phyloP scores from a whole-genome alignment of 2,329 filamentous ascomycete species.

The Fusarium pininemorale region DNA sequence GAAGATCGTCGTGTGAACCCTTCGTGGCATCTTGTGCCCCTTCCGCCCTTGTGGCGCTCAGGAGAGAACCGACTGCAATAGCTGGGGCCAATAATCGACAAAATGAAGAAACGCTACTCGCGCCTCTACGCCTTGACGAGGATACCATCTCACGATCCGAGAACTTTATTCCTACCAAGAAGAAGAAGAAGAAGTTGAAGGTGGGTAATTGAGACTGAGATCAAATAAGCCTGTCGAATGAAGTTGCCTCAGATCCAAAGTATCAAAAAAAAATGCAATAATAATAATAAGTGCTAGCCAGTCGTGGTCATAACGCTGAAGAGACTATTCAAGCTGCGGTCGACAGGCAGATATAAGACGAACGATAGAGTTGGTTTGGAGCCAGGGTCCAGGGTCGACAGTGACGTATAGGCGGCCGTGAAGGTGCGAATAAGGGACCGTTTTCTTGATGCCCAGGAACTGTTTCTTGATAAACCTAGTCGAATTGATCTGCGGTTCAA shows the following conservation, averaged over 20 bases:
- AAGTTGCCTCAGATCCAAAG: constrained; percentile 4
- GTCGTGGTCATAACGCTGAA: constrained; percentile 13
- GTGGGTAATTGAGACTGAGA: not conserved
- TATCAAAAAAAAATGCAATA: constrained; percentile 1
- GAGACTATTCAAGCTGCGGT: constrained; percentile 12
- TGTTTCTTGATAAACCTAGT: constrained; percentile 34
- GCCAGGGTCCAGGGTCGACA: constrained; percentile 15
- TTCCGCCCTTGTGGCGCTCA: constrained; percentile 27
- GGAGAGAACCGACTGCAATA: constrained; percentile 34
- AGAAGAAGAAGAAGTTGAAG: not conserved
- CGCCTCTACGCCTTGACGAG: constrained; percentile 12
- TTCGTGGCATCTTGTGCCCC: constrained; percentile 18
- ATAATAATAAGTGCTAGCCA: constrained; percentile 8
- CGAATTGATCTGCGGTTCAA: constrained; percentile 25
- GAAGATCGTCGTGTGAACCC: constrained; percentile 43
- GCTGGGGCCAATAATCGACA: constrained; percentile 33
- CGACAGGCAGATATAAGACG: constrained; percentile 15
- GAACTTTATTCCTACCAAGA: not conserved
- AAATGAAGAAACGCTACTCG: constrained; percentile 30
- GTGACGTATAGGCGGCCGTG: constrained; percentile 28
- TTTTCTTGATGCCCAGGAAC: constrained; percentile 17
- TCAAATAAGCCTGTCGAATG: not conserved
- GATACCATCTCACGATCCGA: constrained; percentile 26
- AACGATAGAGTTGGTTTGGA: constrained; percentile 3
- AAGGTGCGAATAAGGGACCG: constrained; percentile 15